Percentiles rank a stretch among this genome's conserved stretches.
phyloP scores from a whole-genome alignment of 257 asterid genomes.

The Gentiana dahurica region DNA sequence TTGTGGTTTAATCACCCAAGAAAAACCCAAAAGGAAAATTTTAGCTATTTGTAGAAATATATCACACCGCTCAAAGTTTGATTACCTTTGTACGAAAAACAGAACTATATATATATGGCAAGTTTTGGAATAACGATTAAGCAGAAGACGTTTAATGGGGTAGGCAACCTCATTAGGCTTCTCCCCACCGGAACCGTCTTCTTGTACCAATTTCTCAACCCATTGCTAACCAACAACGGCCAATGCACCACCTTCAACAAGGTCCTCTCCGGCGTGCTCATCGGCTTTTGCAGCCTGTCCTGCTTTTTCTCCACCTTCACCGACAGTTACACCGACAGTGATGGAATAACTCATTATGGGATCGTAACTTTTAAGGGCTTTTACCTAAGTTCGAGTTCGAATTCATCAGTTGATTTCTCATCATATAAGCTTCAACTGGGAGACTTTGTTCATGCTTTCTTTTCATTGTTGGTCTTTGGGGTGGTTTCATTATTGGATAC shows the following conservation, averaged over 20 bases:
- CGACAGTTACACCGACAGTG: conserved; percentile 53
- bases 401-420: background rate
- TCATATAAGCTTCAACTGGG: background rate
- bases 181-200: conserved; percentile 30
- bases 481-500: conserved; percentile 30
- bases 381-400: conserved; percentile 32
- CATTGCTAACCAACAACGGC: conserved; percentile 51
- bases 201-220: conserved; percentile 28
- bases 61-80: background rate
- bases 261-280: conserved; percentile 38
- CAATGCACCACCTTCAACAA: conserved; percentile 40
- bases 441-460: conserved; percentile 5
- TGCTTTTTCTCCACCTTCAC: conserved; percentile 70
- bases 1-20: too few species aligned
- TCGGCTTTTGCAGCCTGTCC: conserved; percentile 34
- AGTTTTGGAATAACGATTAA: too few species aligned
- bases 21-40: too few species aligned
- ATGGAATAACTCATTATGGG: conserved; percentile 47
- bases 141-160: too few species aligned
- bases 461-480: background rate
- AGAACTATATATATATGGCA: background rate
- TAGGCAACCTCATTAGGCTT: conserved; percentile 54
- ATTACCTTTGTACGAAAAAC: too few species aligned
- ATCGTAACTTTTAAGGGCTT: conserved; percentile 61
- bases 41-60: background rate